Evolutionary conservation across 2,329 filamentous ascomycete species (phyloP).

Genomic region (Venturia carpophila): DNA sequence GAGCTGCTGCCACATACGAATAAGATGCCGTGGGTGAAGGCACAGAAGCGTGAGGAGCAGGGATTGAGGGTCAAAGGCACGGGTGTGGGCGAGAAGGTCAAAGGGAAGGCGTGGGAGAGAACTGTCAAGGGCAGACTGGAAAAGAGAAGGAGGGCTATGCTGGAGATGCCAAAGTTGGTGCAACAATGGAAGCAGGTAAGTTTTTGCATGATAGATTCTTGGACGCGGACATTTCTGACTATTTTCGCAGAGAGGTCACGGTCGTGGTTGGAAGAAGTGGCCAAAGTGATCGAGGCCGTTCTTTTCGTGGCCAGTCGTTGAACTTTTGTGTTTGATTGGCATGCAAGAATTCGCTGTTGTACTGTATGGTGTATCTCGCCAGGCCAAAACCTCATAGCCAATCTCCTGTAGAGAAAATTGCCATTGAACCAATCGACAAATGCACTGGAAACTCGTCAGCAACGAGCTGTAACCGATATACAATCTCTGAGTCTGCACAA

Average conservation of each 20-base stretch:
- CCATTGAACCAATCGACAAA: background rate
- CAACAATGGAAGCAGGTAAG: slow-evolving; percentile 86
- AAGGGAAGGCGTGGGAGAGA: slow-evolving; percentile 91
- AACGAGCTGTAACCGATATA: background rate
- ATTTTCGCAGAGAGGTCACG: slow-evolving; percentile 54
- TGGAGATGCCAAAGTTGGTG: slow-evolving; percentile 89
- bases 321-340: background rate
- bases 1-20: slow-evolving; percentile 67
- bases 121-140: slow-evolving; percentile 77
- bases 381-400: background rate
- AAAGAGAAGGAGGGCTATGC: slow-evolving; percentile 82
- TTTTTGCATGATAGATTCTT: slow-evolving; percentile 21
- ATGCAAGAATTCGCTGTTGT: background rate
- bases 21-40: slow-evolving; percentile 66
- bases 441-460: background rate
- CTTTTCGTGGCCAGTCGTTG: background rate
- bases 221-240: slow-evolving; percentile 30
- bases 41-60: slow-evolving; percentile 65
- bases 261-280: slow-evolving; percentile 67
- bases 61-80: slow-evolving; percentile 86
- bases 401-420: background rate
- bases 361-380: background rate
- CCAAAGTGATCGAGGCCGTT: slow-evolving; percentile 42
- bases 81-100: slow-evolving; percentile 84
- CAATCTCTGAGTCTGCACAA: background rate